Base-by-base conservation (phyloP, 2,329 filamentous ascomycete species). In the Didymella keratinophila region DNA sequence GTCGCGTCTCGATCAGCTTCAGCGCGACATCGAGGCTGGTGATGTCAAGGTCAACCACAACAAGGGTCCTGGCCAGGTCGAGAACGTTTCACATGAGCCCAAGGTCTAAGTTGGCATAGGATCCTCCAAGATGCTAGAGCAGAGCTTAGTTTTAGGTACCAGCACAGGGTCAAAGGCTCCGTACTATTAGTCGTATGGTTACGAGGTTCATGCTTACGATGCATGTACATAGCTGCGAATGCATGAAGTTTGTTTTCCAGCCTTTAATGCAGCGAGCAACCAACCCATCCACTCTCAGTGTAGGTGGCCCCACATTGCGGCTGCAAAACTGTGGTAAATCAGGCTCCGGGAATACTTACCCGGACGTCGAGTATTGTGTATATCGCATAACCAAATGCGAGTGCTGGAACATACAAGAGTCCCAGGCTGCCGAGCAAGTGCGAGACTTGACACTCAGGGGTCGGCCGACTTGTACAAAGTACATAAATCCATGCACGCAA, bases 11-110 rank as follows among this genome's bases (percentile, higher is more conserved):
- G 76, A 78, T 28, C 61, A 70, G 44, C 60, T 78, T 16, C 59
- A 69, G 43, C 63, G 60, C 18, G 75, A 78, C 30, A 78, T 78
- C 52, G 76, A 78, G 58, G 71, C 68, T 37, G 76, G 75, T 14
- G 66, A 72, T 12, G 54, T 73, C 52, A 75, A 75, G 61, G 65
- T 74, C 16, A 34, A 47, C 20, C 52, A 55, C 36, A 52, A 56
- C 21, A 49, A 46, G 27, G 56, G 55, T 16, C 46, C 49, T 11
- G 41, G 53, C 23, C 54, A 52, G 30, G 55, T 61, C 7, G 64
- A 66, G 51, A 52, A 60, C 28, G 56, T 66, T 18, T 50, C 61
- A 10, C 53, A 66, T 10, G 67, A 68, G 52, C 56, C 67, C 18
- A 70, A 69, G 56, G 61, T 37, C 18, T 58, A 51, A 28, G n/a